A percentile compares a stretch with the other conserved stretches of the same genome.
phyloP scores from a whole-genome alignment of 2,329 filamentous ascomycete species.

The Exophiala viscosa region DNA sequence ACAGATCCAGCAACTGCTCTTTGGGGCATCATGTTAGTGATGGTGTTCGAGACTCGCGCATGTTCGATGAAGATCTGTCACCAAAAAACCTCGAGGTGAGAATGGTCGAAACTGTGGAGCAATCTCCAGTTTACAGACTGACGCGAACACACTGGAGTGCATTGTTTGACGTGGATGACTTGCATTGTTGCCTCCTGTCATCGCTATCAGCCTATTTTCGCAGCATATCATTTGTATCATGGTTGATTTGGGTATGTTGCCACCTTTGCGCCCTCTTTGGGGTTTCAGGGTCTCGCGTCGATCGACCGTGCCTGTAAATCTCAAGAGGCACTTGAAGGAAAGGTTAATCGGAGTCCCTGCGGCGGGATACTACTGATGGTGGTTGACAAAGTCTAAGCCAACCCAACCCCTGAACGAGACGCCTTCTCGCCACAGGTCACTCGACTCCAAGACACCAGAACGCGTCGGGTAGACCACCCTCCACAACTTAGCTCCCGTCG shows the following conservation, averaged over 20 bases:
- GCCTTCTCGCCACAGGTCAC: neutral
- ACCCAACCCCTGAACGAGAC: neutral
- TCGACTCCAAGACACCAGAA: conserved; percentile 1
- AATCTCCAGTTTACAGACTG: neutral
- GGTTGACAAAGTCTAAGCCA: neutral
- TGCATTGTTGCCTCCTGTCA: neutral
- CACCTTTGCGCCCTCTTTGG: neutral
- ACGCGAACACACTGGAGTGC: neutral
- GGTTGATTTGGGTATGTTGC: no score
- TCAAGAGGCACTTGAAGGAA: neutral
- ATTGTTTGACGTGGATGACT: neutral
- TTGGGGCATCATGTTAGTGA: no score
- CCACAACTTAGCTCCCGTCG: conserved; percentile 11
- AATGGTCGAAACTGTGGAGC: no score
- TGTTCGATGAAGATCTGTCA: no score
- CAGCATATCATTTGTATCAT: no score
- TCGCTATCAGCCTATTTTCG: no score
- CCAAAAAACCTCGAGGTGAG: no score
- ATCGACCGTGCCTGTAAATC: conserved; percentile 11
- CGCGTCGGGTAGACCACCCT: conserved; percentile 6
- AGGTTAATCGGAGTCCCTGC: conserved; percentile 9
- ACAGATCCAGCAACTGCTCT: no score
- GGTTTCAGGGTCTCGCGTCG: neutral
- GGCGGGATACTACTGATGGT: conserved; percentile 6
- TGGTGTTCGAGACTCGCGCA: no score